Evolutionary conservation across 2,329 filamentous ascomycete genomes (phyloP).

Genomic region (Alternaria sp.): DNA sequence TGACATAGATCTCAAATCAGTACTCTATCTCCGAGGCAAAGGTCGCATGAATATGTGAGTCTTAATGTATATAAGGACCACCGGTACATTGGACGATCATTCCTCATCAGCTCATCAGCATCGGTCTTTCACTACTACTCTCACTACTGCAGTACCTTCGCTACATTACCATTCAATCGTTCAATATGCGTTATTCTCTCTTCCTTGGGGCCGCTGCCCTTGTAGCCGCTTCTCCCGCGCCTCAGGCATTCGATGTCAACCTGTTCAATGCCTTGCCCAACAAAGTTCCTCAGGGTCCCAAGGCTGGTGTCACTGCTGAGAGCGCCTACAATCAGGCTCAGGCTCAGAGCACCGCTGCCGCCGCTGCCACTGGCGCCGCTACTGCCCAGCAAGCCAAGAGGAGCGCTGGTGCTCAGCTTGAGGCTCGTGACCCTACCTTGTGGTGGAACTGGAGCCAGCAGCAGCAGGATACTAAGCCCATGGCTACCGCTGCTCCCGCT

Average conservation of each 20-base stretch:
- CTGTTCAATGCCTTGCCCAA: constrained; percentile 19
- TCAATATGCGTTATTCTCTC: constrained; percentile 34
- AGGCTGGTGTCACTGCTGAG: constrained; percentile 23
- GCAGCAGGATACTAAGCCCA: constrained; percentile 5
- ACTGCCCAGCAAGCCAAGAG: constrained; percentile 28
- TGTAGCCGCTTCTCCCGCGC: constrained; percentile 33
- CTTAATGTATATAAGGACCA: constrained; percentile 15
- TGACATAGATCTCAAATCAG: constrained; percentile 18
- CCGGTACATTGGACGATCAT: background rate
- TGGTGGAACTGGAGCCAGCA: constrained; percentile 16
- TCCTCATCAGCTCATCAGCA: constrained; percentile 18
- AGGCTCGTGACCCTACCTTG: constrained; percentile 15
- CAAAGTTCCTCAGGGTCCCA: constrained; percentile 26
- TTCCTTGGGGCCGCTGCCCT: constrained; percentile 35
- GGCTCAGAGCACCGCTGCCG: constrained; percentile 25
- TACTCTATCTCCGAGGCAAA: constrained; percentile 7
- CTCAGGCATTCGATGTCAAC: constrained; percentile 28
- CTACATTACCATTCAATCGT: constrained; percentile 10
- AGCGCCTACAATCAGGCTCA: constrained; percentile 25
- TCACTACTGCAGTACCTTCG: constrained; percentile 5
- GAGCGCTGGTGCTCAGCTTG: constrained; percentile 9
- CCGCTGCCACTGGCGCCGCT: constrained; percentile 24
- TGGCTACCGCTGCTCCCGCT: constrained; percentile 7
- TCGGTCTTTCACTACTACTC: constrained; percentile 15
- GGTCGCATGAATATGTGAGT: background rate